Base-by-base conservation (phyloP, 202 grass and related monocot genomes). In the Zoysia matrella region DNA sequence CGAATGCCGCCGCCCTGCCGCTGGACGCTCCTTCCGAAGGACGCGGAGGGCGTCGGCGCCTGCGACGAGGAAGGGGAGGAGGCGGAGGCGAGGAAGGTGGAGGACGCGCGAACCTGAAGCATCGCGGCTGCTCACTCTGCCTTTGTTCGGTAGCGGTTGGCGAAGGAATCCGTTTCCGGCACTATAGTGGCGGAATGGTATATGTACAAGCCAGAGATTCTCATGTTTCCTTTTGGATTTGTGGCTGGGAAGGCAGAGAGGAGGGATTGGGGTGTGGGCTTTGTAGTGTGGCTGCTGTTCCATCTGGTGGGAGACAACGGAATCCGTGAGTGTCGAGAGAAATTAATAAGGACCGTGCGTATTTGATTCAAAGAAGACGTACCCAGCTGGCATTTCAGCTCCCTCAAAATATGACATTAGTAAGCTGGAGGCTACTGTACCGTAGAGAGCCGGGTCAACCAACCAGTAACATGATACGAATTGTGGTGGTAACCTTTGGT, bases 51-150 rank as follows among this genome's bases (percentile, higher is more conserved):
- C 73, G 86, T 9, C 11, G 78, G 69, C 56, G 77, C 51, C 76
- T 76, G 80, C 57, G 84, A 61, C 65, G 87, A 86, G 39, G 75
- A 65, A 10, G 68, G 54, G 69, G 91, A 67, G 47, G 85, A 75
- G 75, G 88, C 60, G 56, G 89, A 83, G 48, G 84, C 51, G 68
- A 79, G 79, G 65, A 89, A 84, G 71, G 60, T 3, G 30, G 77
- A 72, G 82, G 93, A 90, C 46, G 78, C 83, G 73, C 83, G 89
- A 74, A 83, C 70, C 43, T 88, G 78, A 64, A 86, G 90, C 83
- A 89, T 86, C 80, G 67, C 78, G 56, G 67, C 82, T 71, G 67
- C 2, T 3, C 41, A 9, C 14, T 71, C 30, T 69, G 39, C 60
- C 40, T 71, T 67, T 62, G 64, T 80, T 71, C 47, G 55, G 64